Conservation (phyloP, 108 stramenopile species). For the Epithemia pelagica region DNA sequence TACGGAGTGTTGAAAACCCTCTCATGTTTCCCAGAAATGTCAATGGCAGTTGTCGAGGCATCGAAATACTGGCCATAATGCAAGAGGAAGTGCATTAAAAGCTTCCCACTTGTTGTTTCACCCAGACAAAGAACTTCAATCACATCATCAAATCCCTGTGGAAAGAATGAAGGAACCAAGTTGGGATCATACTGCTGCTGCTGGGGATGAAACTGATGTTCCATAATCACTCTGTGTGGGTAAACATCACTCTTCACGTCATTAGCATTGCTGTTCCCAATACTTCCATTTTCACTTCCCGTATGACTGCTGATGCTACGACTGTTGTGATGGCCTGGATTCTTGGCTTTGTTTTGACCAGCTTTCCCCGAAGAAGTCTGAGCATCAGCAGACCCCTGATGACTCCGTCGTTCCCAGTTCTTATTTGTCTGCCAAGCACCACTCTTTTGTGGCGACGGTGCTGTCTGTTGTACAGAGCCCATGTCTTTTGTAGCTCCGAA, state of each 20-base stretch:
- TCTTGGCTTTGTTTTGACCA: background rate
- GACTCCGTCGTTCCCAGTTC: background rate
- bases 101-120: constrained; percentile 71
- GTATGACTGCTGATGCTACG: background rate
- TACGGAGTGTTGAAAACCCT: constrained; percentile 24
- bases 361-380: background rate
- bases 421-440: background rate
- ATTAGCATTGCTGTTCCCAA: background rate
- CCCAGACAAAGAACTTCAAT: constrained; percentile 81
- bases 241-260: background rate
- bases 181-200: background rate
- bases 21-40: constrained; percentile 54
- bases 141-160: constrained; percentile 80
- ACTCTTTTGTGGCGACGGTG: background rate
- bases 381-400: background rate
- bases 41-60: constrained; percentile 65
- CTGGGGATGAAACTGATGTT: background rate
- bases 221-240: background rate
- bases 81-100: constrained; percentile 81
- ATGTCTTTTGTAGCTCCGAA: background rate
- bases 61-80: constrained; percentile 86
- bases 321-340: too few species aligned
- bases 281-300: background rate
- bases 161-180: constrained; percentile 32
- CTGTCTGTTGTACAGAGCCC: background rate